These are phyloP conservation scores for Colletotrichum euphorbiae DNA, from an alignment of 2,329 filamentous ascomycete genomes.

Conservation along the genomic window DNA sequence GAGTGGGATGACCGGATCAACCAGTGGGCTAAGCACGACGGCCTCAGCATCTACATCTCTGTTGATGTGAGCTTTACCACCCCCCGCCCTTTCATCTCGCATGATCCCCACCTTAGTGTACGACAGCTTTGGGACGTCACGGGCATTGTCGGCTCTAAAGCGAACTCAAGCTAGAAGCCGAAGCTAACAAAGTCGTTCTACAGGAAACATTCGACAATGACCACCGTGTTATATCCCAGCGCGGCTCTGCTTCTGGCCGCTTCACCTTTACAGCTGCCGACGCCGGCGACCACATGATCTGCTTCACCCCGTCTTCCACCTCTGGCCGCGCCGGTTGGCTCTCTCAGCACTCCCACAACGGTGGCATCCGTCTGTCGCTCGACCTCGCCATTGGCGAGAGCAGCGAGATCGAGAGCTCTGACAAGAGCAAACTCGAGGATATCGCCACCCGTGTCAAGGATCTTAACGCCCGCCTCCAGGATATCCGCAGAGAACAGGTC, in stretches of 20 bases:
- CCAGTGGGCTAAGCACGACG: constrained; percentile 78
- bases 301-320: constrained; percentile 87
- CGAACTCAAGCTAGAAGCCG: constrained; percentile 2
- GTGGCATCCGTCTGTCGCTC: constrained; percentile 84
- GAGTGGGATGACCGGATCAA: constrained; percentile 80
- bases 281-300: constrained; percentile 94
- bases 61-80: constrained; percentile 73
- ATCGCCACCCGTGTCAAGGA: constrained; percentile 90
- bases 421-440: constrained; percentile 93
- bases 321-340: constrained; percentile 79
- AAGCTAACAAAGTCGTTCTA: constrained; percentile 30
- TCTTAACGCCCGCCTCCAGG: constrained; percentile 85
- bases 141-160: neutral
- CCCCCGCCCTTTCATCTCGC: constrained; percentile 1
- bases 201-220: constrained; percentile 96
- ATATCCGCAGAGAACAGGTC: constrained; percentile 93
- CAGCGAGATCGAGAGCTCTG: constrained; percentile 90
- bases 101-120: neutral
- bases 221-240: constrained; percentile 93
- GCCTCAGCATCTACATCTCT: constrained; percentile 87
- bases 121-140: neutral
- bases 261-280: constrained; percentile 98
- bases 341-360: constrained; percentile 70
- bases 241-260: constrained; percentile 78
- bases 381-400: constrained; percentile 96